Evolutionary conservation across 371 early-diverging fungal genomes (phyloP).

Genomic region (Scutellospora calospora): DNA sequence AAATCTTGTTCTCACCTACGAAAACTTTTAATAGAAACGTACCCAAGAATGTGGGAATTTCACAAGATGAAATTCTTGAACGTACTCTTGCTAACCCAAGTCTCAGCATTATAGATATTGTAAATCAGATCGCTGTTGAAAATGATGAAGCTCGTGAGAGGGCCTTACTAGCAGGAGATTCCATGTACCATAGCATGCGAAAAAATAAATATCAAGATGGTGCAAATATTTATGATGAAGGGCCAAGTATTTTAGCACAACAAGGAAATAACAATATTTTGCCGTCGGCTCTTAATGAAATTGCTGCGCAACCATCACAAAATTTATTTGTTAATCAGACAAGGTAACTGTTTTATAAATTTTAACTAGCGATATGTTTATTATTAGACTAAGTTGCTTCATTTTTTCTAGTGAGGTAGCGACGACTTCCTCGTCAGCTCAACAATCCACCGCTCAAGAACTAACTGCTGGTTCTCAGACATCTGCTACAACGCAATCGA

Average conservation of each 20-base stretch:
- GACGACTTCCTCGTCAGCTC: background rate
- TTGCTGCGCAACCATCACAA: background rate
- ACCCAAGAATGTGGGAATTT: constrained; percentile 10
- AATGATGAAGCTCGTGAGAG: constrained; percentile 19
- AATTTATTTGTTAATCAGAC: background rate
- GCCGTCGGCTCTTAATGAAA: background rate
- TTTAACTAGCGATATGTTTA: background rate
- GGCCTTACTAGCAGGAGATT: background rate
- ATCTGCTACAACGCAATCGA: background rate
- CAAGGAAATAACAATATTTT: background rate
- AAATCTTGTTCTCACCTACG: background rate
- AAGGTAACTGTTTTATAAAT: background rate
- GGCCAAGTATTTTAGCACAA: background rate
- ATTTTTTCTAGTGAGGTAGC: background rate
- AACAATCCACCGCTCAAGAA: background rate
- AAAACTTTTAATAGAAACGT: constrained; percentile 8
- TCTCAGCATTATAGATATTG: constrained; percentile 9
- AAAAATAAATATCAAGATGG: background rate
- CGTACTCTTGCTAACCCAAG: constrained; percentile 1
- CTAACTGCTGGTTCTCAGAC: background rate
- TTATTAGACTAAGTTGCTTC: background rate
- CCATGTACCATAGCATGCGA: background rate
- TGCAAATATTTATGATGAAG: background rate
- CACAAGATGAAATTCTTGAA: constrained; percentile 32
- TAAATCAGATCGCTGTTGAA: constrained; percentile 12